A percentile compares a stretch with the other conserved stretches of the same genome.
Conservation (phyloP, 208 protist genomes). For the Angomonas deanei region DNA sequence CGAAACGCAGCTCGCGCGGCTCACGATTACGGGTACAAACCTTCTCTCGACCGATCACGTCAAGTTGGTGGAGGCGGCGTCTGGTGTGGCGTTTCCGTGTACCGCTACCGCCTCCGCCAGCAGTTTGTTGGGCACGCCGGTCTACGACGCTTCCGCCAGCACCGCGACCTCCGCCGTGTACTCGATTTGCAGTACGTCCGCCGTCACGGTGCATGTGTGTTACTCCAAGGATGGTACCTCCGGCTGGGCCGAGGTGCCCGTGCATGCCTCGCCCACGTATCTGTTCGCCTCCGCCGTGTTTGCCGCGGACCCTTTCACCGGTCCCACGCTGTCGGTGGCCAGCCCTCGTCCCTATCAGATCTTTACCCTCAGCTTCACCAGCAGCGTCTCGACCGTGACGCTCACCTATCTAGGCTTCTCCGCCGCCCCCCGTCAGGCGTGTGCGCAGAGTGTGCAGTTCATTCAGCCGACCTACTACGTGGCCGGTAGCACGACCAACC, state of each 20-base stretch:
- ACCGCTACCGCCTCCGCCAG: slow-evolving; percentile 23
- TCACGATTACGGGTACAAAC: slow-evolving; percentile 40
- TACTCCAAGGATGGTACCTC: slow-evolving; percentile 38
- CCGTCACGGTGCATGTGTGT: slow-evolving; percentile 59
- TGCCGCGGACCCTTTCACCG: slow-evolving; percentile 40
- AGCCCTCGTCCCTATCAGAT: slow-evolving; percentile 65
- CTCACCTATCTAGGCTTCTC: slow-evolving; percentile 64
- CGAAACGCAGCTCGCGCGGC: slow-evolving; percentile 39
- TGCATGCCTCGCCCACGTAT: slow-evolving; percentile 42
- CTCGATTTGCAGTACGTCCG: slow-evolving; percentile 38
- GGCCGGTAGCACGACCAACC: slow-evolving; percentile 23
- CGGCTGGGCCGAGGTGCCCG: slow-evolving; percentile 78
- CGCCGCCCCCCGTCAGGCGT: slow-evolving; percentile 25
- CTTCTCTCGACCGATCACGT: slow-evolving; percentile 37
- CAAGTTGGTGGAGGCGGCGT: slow-evolving; percentile 38
- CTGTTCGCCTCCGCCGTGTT: slow-evolving; percentile 38
- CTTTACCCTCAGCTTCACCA: slow-evolving; percentile 61
- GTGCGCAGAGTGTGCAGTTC: slow-evolving; percentile 39
- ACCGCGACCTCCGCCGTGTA: slow-evolving; percentile 41
- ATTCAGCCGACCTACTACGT: slow-evolving; percentile 38
- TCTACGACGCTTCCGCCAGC: slow-evolving; percentile 29
- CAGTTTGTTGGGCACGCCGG: slow-evolving; percentile 29
- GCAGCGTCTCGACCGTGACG: slow-evolving; percentile 12
- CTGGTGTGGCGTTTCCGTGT: slow-evolving; percentile 55
- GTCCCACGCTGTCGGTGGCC: slow-evolving; percentile 21